Percentiles rank a stretch among this genome's conserved stretches.
These are phyloP conservation scores for Tylopilus subfusipes DNA, from an alignment of 768 basidiomycete genomes.

Conservation along the genomic window DNA sequence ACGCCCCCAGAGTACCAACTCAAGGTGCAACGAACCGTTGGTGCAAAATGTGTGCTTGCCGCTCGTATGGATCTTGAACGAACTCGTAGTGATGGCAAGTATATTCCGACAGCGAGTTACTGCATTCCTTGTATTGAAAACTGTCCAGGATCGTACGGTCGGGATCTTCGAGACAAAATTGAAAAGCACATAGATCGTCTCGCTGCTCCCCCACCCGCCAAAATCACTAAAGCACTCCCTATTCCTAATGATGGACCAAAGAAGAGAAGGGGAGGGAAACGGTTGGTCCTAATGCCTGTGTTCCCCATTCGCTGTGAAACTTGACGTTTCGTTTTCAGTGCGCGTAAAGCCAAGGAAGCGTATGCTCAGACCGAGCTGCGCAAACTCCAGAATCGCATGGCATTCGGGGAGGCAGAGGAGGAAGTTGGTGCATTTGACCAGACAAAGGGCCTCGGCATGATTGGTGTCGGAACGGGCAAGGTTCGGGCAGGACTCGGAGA, in stretches of 20 bases:
- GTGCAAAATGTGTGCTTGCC: slow-evolving; percentile 86
- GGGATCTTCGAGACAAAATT: slow-evolving; percentile 78
- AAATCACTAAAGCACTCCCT: slow-evolving; percentile 89
- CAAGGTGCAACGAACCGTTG: slow-evolving; percentile 90
- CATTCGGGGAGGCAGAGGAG: slow-evolving; percentile 91
- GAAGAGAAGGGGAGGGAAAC: slow-evolving; percentile 92
- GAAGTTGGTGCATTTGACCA: slow-evolving; percentile 97
- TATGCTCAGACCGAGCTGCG: slow-evolving; percentile 95
- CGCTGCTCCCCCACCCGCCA: slow-evolving; percentile 90
- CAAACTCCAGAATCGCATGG: slow-evolving; percentile 96
- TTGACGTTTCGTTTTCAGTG: slow-evolving; percentile 45
- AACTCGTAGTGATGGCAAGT: slow-evolving; percentile 70
- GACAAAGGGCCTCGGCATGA: slow-evolving; percentile 98
- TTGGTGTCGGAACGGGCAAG: slow-evolving; percentile 82
- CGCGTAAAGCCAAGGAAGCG: slow-evolving; percentile 97
- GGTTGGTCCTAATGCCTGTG: slow-evolving; percentile 45
- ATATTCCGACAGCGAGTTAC: not conserved
- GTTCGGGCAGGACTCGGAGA: slow-evolving; percentile 87
- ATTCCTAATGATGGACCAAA: slow-evolving; percentile 94
- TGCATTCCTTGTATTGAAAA: not conserved
- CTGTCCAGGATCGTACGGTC: slow-evolving; percentile 69
- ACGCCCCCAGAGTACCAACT: slow-evolving; percentile 88
- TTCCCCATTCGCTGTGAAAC: not conserved
- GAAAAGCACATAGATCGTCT: slow-evolving; percentile 90
- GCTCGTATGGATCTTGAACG: slow-evolving; percentile 94